These are phyloP conservation scores for Plenodomus biglobosus DNA, from an alignment of 2,329 filamentous ascomycete species.

Conservation along the genomic window DNA sequence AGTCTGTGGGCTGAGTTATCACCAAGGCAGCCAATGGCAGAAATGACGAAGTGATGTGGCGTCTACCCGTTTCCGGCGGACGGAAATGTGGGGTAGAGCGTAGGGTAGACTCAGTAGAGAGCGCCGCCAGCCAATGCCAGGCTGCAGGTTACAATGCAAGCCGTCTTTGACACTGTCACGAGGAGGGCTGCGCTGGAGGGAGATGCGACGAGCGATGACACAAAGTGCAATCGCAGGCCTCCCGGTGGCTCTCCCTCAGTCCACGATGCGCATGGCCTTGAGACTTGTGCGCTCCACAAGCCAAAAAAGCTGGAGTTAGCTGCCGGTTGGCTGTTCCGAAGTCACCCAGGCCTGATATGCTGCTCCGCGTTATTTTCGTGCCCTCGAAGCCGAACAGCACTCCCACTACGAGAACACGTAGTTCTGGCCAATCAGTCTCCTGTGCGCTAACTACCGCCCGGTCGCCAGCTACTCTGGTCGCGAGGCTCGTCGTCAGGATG, in stretches of 20 bases:
- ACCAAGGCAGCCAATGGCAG: slow-evolving; percentile 12
- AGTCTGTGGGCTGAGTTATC: background rate
- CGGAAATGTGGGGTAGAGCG: slow-evolving; percentile 14
- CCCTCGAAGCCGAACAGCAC: slow-evolving; percentile 25
- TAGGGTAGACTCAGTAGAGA: background rate
- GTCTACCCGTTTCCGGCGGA: slow-evolving; percentile 22
- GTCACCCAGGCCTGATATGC: slow-evolving; percentile 18
- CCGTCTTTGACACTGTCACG: slow-evolving; percentile 12
- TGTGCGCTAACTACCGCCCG: slow-evolving; percentile 25
- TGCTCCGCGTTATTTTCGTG: slow-evolving; percentile 36
- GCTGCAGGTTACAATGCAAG: slow-evolving; percentile 4
- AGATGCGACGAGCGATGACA: slow-evolving; percentile 11
- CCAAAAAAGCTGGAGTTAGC: slow-evolving; percentile 14
- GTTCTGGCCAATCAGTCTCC: slow-evolving; percentile 29
- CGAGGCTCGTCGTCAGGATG: slow-evolving; percentile 37
- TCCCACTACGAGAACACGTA: slow-evolving; percentile 14
- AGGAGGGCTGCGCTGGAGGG: slow-evolving; percentile 3
- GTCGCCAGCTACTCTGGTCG: slow-evolving; percentile 23
- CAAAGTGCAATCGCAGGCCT: slow-evolving; percentile 11
- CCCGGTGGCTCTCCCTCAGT: background rate
- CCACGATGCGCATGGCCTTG: slow-evolving; percentile 11
- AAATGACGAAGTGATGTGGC: slow-evolving; percentile 22
- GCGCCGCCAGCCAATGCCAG: slow-evolving; percentile 14
- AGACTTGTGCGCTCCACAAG: slow-evolving; percentile 4
- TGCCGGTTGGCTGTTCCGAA: slow-evolving; percentile 27